Percentiles rank a stretch among this genome's conserved stretches.
Conservation (phyloP, 805 yeast species). For the Kodamaea leandrae region DNA sequence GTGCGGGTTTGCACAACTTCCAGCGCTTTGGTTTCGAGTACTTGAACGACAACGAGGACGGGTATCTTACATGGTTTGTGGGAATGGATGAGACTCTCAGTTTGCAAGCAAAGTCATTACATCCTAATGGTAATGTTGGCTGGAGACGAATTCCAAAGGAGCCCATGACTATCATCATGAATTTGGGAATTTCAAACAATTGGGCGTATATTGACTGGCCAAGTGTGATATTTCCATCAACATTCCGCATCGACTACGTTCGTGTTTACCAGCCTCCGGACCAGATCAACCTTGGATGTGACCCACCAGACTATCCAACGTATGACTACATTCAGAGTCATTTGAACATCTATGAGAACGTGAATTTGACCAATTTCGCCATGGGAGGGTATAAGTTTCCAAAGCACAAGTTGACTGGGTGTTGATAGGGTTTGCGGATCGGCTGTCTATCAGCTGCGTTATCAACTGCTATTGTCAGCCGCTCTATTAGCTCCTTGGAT, state of each 20-base stretch:
- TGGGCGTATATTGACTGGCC: constrained; percentile 43
- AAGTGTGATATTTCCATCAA: constrained; percentile 33
- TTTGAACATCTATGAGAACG: constrained; percentile 31
- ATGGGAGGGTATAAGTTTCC: constrained; percentile 53
- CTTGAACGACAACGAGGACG: constrained; percentile 24
- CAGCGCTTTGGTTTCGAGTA: constrained; percentile 38
- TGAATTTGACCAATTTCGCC: constrained; percentile 37
- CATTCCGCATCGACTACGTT: constrained; percentile 38
- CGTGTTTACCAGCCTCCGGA: constrained; percentile 40
- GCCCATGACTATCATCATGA: constrained; percentile 39
- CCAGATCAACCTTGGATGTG: constrained; percentile 31
- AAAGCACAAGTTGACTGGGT: constrained; percentile 21
- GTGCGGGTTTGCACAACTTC: constrained; percentile 19
- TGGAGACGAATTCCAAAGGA: constrained; percentile 36
- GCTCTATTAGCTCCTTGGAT: no score
- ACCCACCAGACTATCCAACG: constrained; percentile 38
- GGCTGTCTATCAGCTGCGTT: no score
- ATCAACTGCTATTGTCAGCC: no score
- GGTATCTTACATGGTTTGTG: constrained; percentile 35
- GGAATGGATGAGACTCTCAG: constrained; percentile 27
- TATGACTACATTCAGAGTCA: constrained; percentile 34
- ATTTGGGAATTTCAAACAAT: constrained; percentile 38
- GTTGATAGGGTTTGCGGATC: neutral
- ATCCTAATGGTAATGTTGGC: constrained; percentile 40
- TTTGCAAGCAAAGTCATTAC: constrained; percentile 32